A percentile compares a stretch with the other conserved stretches of the same genome.
phyloP scores from a whole-genome alignment of 352 stramenopile genomes.

The Pythium dissimile region DNA sequence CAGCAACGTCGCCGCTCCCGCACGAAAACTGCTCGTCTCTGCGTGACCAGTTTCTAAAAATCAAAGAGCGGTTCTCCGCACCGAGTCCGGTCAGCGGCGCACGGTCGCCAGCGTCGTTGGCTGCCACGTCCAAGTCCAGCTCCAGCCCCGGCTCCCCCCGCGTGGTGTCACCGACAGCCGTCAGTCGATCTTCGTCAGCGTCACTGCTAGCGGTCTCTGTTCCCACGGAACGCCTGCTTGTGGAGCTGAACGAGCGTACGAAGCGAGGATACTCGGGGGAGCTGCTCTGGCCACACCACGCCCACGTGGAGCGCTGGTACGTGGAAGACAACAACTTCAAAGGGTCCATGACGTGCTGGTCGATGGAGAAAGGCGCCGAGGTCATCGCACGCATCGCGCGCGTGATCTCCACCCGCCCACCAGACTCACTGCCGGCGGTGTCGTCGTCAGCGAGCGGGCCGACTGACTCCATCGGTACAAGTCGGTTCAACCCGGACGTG shows the following conservation, averaged over 20 bases:
- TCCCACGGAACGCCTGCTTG: slow-evolving; percentile 19
- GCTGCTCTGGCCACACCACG: slow-evolving; percentile 37
- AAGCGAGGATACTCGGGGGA: slow-evolving; percentile 23
- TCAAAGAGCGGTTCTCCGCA: slow-evolving; percentile 71
- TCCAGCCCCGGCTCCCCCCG: not conserved
- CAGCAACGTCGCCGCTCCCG: slow-evolving; percentile 33
- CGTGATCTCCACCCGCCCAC: slow-evolving; percentile 28
- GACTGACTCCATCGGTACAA: not conserved
- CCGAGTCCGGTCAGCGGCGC: slow-evolving; percentile 23
- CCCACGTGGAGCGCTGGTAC: slow-evolving; percentile 66
- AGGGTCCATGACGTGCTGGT: slow-evolving; percentile 73
- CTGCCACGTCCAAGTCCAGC: slow-evolving; percentile 1
- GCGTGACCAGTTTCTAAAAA: slow-evolving; percentile 78
- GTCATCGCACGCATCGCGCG: slow-evolving; percentile 55
- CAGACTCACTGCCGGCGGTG: not conserved
- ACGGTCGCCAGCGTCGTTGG: not conserved
- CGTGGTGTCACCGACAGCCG: not conserved
- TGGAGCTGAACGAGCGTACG: slow-evolving; percentile 26
- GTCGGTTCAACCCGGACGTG: slow-evolving; percentile 60
- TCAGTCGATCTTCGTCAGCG: not conserved
- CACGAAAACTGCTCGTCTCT: slow-evolving; percentile 73
- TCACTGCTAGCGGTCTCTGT: slow-evolving; percentile 2
- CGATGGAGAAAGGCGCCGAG: slow-evolving; percentile 60
- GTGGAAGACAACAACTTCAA: slow-evolving; percentile 70
- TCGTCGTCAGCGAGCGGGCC: not conserved